These are phyloP conservation scores for Lentinula aciculospora DNA, from an alignment of 768 basidiomycete genomes.

Conservation along the genomic window DNA sequence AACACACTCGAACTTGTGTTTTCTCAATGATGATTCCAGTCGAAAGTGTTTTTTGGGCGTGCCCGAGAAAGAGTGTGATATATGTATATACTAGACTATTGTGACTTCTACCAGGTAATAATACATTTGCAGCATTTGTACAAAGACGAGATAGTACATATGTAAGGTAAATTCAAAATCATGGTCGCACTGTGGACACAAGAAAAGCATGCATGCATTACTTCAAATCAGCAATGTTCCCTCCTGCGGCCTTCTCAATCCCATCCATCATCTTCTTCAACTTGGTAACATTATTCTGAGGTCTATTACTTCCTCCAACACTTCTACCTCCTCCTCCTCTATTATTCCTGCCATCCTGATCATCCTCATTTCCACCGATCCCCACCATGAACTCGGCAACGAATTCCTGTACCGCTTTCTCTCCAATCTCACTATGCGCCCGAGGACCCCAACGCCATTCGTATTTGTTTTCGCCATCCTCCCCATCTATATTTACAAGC, in stretches of 20 bases:
- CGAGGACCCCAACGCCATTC: conserved; percentile 89
- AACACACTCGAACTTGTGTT: too few species aligned
- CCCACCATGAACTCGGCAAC: conserved; percentile 76
- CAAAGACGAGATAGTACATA: too few species aligned
- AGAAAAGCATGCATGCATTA: not conserved
- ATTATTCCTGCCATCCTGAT: conserved; percentile 31
- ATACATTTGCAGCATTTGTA: too few species aligned
- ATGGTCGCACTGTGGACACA: too few species aligned
- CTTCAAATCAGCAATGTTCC: conserved; percentile 32
- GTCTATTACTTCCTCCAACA: conserved; percentile 10
- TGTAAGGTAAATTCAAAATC: too few species aligned
- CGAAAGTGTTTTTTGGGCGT: too few species aligned
- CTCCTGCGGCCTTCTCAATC: conserved; percentile 61
- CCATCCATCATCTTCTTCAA: conserved; percentile 46
- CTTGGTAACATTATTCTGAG: conserved; percentile 18
- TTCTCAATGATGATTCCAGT: too few species aligned
- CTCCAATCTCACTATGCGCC: conserved; percentile 79
- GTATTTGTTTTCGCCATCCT: conserved; percentile 31
- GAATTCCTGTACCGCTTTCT: conserved; percentile 67
- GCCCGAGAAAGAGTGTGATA: too few species aligned
- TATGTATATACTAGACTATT: too few species aligned
- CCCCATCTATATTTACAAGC: conserved; percentile 24
- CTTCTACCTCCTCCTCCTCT: conserved; percentile 21
- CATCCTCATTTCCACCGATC: conserved; percentile 22
- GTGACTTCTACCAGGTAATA: too few species aligned